Conservation (phyloP, 768 basidiomycete genomes). For the Auricularia sp. region DNA sequence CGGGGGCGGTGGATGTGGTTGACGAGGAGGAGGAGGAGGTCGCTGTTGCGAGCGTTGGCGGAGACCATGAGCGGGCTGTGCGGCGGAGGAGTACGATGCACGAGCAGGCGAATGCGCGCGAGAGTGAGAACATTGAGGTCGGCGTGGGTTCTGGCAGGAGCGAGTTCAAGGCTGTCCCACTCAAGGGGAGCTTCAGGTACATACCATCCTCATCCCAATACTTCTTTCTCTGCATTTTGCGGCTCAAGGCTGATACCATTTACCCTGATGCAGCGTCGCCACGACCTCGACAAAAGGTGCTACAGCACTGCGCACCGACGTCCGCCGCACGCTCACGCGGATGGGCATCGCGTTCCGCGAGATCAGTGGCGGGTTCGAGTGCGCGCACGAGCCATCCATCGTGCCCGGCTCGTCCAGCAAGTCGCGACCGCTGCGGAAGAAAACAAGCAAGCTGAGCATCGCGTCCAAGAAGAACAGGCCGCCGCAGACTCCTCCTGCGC, state of each 20-base stretch:
- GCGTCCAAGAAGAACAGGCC: neutral
- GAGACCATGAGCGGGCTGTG: constrained; percentile 4
- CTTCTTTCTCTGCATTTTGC: neutral
- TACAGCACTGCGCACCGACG: constrained; percentile 68
- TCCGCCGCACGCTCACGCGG: constrained; percentile 77
- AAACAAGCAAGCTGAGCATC: neutral
- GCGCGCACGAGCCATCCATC: constrained; percentile 90
- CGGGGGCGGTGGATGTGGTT: neutral
- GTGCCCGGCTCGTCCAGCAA: constrained; percentile 28
- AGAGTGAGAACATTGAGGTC: too few relatives aligned
- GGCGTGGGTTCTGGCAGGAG: too few relatives aligned
- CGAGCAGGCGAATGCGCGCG: too few relatives aligned
- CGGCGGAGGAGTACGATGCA: constrained; percentile 33
- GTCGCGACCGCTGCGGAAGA: neutral
- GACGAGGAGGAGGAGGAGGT: neutral
- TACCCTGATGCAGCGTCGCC: constrained; percentile 51
- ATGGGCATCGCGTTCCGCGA: constrained; percentile 94
- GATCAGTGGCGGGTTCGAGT: constrained; percentile 87
- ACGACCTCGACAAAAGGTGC: constrained; percentile 91
- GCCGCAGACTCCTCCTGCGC: neutral
- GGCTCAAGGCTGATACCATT: neutral
- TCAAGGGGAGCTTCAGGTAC: constrained; percentile 38
- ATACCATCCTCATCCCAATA: constrained; percentile 13
- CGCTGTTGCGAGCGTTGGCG: neutral
- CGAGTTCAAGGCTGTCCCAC: constrained; percentile 1